Evolutionary conservation across 1,284 basidiomycete genomes (phyloP).

Genomic region (Leccinum subspadiceum): DNA sequence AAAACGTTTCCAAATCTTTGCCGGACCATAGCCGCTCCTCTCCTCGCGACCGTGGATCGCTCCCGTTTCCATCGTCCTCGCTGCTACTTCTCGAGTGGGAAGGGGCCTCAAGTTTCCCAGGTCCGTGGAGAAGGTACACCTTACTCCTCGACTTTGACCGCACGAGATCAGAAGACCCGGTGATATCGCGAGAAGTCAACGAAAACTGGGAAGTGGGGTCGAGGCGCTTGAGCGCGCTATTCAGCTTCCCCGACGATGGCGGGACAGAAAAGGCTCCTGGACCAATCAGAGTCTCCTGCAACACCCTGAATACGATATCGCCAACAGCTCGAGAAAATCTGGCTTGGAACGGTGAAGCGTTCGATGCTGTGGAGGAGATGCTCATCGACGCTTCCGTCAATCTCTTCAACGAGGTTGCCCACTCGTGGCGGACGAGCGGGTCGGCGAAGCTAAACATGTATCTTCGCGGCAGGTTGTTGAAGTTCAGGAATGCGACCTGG

Average conservation of each 20-base stretch:
- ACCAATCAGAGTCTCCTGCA: constrained; percentile 80
- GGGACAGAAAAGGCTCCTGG: constrained; percentile 27
- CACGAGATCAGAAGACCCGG: constrained; percentile 38
- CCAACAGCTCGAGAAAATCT: constrained; percentile 66
- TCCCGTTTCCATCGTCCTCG: constrained; percentile 36
- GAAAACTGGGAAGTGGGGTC: constrained; percentile 28
- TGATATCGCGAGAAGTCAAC: constrained; percentile 20
- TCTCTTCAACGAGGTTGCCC: constrained; percentile 67
- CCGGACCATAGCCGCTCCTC: constrained; percentile 61
- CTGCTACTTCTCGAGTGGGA: constrained; percentile 35
- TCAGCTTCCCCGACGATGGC: constrained; percentile 23
- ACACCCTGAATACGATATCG: constrained; percentile 71
- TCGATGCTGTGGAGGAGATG: constrained; percentile 37
- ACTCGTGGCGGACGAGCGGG: constrained; percentile 68
- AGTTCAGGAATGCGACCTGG: constrained; percentile 81
- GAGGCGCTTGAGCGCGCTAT: constrained; percentile 30
- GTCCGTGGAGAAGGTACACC: constrained; percentile 58
- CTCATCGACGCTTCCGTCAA: constrained; percentile 53
- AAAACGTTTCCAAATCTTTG: constrained; percentile 65
- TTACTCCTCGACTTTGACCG: constrained; percentile 72
- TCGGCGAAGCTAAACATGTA: constrained; percentile 94
- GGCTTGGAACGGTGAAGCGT: constrained; percentile 36
- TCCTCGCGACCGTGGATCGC: constrained; percentile 28
- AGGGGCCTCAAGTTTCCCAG: constrained; percentile 54
- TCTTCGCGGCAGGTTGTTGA: constrained; percentile 66